Base-by-base conservation (phyloP, 2,329 filamentous ascomycete genomes). In the Pyrenochaeta sp. region DNA sequence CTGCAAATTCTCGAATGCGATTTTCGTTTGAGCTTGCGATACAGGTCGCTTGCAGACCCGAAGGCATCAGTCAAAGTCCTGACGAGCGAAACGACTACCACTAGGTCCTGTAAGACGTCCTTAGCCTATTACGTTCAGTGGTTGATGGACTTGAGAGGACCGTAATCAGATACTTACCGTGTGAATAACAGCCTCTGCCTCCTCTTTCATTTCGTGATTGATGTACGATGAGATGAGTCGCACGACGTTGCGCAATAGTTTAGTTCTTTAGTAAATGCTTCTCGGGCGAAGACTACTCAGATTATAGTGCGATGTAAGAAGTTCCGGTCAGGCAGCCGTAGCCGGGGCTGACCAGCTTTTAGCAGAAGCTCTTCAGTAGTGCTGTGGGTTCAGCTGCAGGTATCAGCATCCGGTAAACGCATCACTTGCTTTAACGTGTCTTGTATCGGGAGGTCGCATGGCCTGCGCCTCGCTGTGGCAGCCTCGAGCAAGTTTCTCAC, bases 31-130 rank as follows among this genome's bases (percentile, higher is more conserved):
- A 69, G 51, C 39, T 55, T 68, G 14, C 53, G 61, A 35, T 66
- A 69, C 1, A 69, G 41, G 22, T 67, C 59, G 36, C 56, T 58
- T 7, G 61, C 61, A n/a, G 63, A 62, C 4, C 62, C 59, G 18
- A 68, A 67, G 3, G 52, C 55, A 11, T 66, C 61, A 18, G 60
- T 61, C 24, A 69, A 41, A 6, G 61, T 61, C 17, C 53, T 44
- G 13, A 68, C 55, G 20, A 69, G 59, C n/a, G 62, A 66, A 8
- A 59, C 60, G 10, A 69, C 59, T 13, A 65, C 55, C 3, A 65
- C 58, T 18, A 56, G 35, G 14, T 65, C 55, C 35, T 61, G 54
- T 0, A 61, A 46, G 7, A 60, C 30, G 35, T 51, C 60, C 57
- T 62, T 63, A 17, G 60, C 55, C 63, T 65, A 29, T 7, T 32